These are phyloP conservation scores for Gardenia jasminoides DNA, from an alignment of 257 asterid genomes.

Conservation along the genomic window DNA sequence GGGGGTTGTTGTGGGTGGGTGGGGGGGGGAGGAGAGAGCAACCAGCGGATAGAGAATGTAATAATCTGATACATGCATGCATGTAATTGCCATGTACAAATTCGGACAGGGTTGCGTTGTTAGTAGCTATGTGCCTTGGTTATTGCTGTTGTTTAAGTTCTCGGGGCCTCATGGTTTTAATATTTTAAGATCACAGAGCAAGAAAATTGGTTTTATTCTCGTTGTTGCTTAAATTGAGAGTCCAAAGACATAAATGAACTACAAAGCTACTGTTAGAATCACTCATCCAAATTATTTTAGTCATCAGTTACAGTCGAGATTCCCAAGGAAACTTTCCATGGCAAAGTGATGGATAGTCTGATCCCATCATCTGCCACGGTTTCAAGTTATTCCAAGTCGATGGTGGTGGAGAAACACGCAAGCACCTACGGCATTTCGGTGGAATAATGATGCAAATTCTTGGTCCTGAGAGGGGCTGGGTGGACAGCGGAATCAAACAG, in stretches of 20 bases:
- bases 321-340: not conserved
- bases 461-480: not conserved
- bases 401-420: not conserved
- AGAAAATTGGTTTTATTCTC: not conserved
- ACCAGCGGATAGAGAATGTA: not conserved
- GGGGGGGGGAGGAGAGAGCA: too few relatives aligned
- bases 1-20: too few relatives aligned
- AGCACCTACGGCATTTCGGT: not conserved
- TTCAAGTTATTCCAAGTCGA: not conserved
- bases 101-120: too few relatives aligned
- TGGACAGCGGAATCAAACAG: not conserved
- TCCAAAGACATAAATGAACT: too few relatives aligned
- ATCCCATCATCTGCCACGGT: not conserved
- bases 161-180: not conserved
- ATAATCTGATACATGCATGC: too few relatives aligned
- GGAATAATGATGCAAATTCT: not conserved
- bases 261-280: too few relatives aligned
- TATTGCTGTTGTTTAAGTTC: not conserved
- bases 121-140: too few relatives aligned
- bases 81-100: too few relatives aligned
- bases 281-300: not conserved
- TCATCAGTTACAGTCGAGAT: too few relatives aligned
- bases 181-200: not conserved
- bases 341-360: not conserved
- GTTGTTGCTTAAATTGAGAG: too few relatives aligned